These are phyloP conservation scores for Brassica hybrid DNA, from an alignment of 441 rosid genomes.

Conservation along the genomic window DNA sequence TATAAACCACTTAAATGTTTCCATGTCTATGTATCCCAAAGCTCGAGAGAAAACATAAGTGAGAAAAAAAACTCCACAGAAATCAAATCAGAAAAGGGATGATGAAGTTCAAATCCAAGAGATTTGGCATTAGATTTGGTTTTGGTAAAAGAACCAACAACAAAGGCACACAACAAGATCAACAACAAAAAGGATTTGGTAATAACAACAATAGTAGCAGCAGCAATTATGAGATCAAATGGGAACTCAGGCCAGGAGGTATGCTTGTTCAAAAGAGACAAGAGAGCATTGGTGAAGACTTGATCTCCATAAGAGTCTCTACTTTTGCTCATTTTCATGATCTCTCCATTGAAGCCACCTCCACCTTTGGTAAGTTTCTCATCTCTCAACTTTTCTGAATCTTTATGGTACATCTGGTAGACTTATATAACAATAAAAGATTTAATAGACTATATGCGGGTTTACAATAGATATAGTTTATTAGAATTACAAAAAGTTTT, in stretches of 20 bases:
- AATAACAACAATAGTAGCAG: slow-evolving; percentile 5
- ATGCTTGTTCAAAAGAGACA: no score
- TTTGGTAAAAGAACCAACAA: slow-evolving; percentile 42
- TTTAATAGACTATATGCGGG: neutral
- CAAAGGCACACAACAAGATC: slow-evolving; percentile 40
- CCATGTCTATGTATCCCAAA: slow-evolving; percentile 29
- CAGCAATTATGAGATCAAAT: no score
- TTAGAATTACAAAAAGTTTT: neutral
- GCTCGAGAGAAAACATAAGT: slow-evolving; percentile 22
- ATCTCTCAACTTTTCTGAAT: no score
- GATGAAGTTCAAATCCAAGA: slow-evolving; percentile 83
- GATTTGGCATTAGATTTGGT: slow-evolving; percentile 70
- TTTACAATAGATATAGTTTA: neutral
- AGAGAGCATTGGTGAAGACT: no score
- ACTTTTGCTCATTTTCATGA: no score
- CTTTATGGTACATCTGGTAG: no score
- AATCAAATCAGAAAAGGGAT: slow-evolving; percentile 34
- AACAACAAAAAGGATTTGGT: slow-evolving; percentile 25
- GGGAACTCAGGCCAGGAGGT: no score
- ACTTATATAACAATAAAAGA: no score
- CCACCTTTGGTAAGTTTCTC: no score
- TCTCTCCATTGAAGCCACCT: no score
- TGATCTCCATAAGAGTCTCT: no score
- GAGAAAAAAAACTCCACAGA: neutral
- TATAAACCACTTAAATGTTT: slow-evolving; percentile 42